These are phyloP conservation scores for Jatropha curcas DNA, from an alignment of 345 rosid genomes.

Conservation along the genomic window DNA sequence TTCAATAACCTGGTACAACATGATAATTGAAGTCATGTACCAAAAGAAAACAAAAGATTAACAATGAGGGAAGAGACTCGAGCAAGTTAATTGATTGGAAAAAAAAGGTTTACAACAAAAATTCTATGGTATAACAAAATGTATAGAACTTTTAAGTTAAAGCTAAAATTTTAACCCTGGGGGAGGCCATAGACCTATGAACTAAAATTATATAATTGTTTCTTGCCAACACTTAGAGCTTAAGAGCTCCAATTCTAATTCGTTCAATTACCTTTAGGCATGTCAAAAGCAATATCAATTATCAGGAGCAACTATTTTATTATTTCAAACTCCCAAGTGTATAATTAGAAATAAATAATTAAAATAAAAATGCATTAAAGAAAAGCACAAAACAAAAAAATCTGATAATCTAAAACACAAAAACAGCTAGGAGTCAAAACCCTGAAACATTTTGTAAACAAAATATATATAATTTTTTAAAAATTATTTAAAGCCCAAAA, in stretches of 20 bases:
- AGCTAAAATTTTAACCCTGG: background rate
- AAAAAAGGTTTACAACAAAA: background rate
- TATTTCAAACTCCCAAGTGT: background rate
- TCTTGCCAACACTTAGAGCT: background rate
- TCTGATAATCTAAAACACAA: background rate
- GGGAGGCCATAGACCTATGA: background rate
- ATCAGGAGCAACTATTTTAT: background rate
- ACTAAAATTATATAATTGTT: background rate
- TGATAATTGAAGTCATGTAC: conserved; percentile 12
- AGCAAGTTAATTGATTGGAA: background rate
- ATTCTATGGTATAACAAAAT: background rate
- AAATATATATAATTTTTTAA: background rate
- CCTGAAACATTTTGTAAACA: background rate
- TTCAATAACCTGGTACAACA: conserved; percentile 62
- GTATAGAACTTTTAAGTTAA: background rate
- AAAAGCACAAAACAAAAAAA: too few species aligned
- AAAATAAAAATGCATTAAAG: background rate
- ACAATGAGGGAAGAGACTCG: background rate
- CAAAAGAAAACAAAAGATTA: conserved; percentile 1
- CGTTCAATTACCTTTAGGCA: background rate
- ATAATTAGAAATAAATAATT: background rate
- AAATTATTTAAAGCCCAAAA: background rate
- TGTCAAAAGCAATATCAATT: background rate
- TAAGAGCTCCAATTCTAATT: background rate
- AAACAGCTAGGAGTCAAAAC: background rate